Evolutionary conservation across 2,329 filamentous ascomycete species (phyloP), one percentile per base, ranked within the genome.

Genomic region (Coniochaeta sp.): DNA sequence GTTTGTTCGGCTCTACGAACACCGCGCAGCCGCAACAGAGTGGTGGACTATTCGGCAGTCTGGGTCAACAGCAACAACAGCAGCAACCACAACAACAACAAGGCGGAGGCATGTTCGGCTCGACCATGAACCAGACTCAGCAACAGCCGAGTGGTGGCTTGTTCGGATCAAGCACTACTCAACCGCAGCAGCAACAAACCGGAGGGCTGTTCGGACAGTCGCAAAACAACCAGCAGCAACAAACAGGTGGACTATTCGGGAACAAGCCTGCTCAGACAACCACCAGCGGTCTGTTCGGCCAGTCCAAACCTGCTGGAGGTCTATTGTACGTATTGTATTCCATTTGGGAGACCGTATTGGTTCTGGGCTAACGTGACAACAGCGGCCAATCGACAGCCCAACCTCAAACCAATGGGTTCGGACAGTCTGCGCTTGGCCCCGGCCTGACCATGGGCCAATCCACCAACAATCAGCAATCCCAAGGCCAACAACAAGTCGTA

Each of bases 401-500:
- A 42, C 53, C 57, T 51, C 50, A 51, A n/a, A 53, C 18, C 51
- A 55, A 20, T 55, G 56, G 22, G 56, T 53, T 55, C 27, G 51
- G 49, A 5, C 53, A 55, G 32, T 46, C 57, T 10, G 38, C 51
- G 6, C 56, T 57, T 2, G 52, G 55, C n/a, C 53, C 65, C 20
- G 68, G 67, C 30, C 57, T 73, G 22, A 72, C 68, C 28, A 73
- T 81, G 65, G 77, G 77, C 52, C 77, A 79, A 58, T 67, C 72
- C 55, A 62, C 61, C 51, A 71, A 71, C 48, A 26, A 13, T 5
- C 38, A 42, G 22, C 38, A 42, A 22, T 48, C 26, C 2, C 45
- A 48, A 26, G 24, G 26, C 8, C 77, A 75, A 49, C 76, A 79
- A 57, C 77, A 79, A 58, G 76, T 73, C 13, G 77, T 85, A 14